These are phyloP conservation scores for Quercus phellos DNA, from an alignment of 331 rosid species.

Conservation along the genomic window DNA sequence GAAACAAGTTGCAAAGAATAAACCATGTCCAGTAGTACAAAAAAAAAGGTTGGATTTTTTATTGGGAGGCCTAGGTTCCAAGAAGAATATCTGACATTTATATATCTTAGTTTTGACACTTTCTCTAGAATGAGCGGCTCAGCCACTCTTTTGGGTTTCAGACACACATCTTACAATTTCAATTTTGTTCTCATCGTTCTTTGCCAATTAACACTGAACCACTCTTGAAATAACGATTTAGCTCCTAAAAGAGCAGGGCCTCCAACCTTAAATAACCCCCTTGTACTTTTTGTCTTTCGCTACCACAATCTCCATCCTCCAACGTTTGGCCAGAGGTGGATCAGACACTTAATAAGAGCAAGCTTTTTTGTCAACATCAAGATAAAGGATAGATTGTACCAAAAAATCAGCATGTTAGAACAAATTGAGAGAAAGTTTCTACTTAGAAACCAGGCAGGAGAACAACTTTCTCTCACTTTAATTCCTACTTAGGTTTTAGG, in stretches of 20 bases:
- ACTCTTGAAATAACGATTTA: neutral
- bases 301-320: neutral
- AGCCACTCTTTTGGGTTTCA: neutral
- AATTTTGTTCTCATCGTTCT: neutral
- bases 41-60: neutral
- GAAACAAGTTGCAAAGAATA: neutral
- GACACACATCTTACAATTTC: neutral
- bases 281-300: neutral
- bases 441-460: too few relatives aligned
- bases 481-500: too few relatives aligned
- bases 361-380: too few relatives aligned
- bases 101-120: neutral
- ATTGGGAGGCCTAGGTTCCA: neutral
- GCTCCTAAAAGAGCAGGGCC: neutral
- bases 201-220: slow-evolving; percentile 1
- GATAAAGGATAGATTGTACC: too few relatives aligned
- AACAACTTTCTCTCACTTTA: too few relatives aligned
- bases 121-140: neutral
- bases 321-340: neutral
- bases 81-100: neutral
- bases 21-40: neutral
- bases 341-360: neutral
- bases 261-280: neutral
- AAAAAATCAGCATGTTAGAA: too few relatives aligned
- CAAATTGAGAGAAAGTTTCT: too few relatives aligned